Base-by-base conservation (phyloP, 139 green algal genomes). In the Klebsormidium nitens region DNA sequence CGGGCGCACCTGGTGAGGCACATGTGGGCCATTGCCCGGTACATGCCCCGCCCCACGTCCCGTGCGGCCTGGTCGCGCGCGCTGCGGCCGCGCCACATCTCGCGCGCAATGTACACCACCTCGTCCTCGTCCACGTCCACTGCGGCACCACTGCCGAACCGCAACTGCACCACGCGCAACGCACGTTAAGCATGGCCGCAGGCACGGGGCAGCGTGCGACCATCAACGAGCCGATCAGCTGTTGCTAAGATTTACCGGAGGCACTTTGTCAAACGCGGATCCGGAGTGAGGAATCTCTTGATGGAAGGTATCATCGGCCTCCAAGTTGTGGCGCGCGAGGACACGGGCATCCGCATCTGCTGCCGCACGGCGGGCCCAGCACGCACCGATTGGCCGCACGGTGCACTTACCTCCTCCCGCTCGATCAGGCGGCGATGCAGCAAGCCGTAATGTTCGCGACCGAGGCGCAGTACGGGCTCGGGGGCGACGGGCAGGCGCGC, bases 331-430 rank as follows among this genome's bases (percentile, higher is more conserved):
- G n/a, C n/a, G n/a, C n/a, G n/a, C n/a, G n/a, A n/a, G n/a, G n/a
- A n/a, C n/a, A n/a, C n/a, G n/a, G n/a, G n/a, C n/a, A n/a, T n/a
- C 2, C 34, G 6, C 64, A 60, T 42, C 61, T 34, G 36, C 28
- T n/a, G n/a, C n/a, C n/a, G n/a, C n/a, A n/a, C n/a, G n/a, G n/a
- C n/a, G n/a, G n/a, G n/a, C n/a, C n/a, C n/a, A n/a, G n/a, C n/a
- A n/a, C n/a, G n/a, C n/a, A n/a, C n/a, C n/a, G n/a, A n/a, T n/a
- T n/a, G n/a, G n/a, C n/a, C n/a, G n/a, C n/a, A n/a, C n/a, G n/a
- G n/a, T n/a, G n/a, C n/a, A n/a, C n/a, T n/a, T n/a, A n/a, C 64
- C 37, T 88, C 72, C 72, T 97, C 93, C 17, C 90, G 78, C 59
- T 94, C 83, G 42, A 75, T 42, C 66, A 97, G 72, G 6, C 87